These are phyloP conservation scores for Pelargonium fulgidum DNA, from an alignment of 441 rosid genomes.

Conservation along the genomic window DNA sequence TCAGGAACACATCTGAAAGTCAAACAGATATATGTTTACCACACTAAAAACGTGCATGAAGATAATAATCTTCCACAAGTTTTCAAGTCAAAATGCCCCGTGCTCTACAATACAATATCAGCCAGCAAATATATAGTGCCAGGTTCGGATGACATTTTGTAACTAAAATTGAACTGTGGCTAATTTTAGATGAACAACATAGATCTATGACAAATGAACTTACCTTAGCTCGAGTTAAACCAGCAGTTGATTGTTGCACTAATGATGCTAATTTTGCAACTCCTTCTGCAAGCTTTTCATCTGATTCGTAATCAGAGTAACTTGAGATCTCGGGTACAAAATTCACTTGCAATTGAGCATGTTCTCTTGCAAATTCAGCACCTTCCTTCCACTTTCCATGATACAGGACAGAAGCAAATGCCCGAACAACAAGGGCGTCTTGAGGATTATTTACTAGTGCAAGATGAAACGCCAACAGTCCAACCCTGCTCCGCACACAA, in stretches of 20 bases:
- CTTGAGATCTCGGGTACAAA: constrained; percentile 56
- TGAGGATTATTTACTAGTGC: constrained; percentile 74
- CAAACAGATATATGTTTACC: background rate
- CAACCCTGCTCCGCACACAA: constrained; percentile 53
- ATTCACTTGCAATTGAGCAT: constrained; percentile 30
- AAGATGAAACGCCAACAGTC: constrained; percentile 75
- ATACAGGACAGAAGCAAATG: constrained; percentile 74
- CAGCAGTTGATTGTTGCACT: constrained; percentile 40
- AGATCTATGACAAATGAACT: constrained; percentile 23
- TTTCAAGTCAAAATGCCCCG: background rate
- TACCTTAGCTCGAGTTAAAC: constrained; percentile 49
- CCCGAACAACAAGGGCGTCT: constrained; percentile 54
- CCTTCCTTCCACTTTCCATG: constrained; percentile 70
- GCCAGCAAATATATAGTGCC: background rate
- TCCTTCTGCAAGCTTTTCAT: constrained; percentile 51
- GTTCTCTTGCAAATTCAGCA: constrained; percentile 50
- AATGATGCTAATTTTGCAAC: constrained; percentile 45
- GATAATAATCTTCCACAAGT: background rate
- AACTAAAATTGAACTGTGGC: background rate
- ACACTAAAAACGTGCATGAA: background rate
- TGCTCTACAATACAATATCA: background rate
- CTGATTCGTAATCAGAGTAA: constrained; percentile 43
- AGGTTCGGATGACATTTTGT: background rate
- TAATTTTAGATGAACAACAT: background rate
- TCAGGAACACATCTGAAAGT: background rate